Evolutionary conservation across 352 stramenopile genomes (phyloP).

Genomic region (Phytophthora capsici): DNA sequence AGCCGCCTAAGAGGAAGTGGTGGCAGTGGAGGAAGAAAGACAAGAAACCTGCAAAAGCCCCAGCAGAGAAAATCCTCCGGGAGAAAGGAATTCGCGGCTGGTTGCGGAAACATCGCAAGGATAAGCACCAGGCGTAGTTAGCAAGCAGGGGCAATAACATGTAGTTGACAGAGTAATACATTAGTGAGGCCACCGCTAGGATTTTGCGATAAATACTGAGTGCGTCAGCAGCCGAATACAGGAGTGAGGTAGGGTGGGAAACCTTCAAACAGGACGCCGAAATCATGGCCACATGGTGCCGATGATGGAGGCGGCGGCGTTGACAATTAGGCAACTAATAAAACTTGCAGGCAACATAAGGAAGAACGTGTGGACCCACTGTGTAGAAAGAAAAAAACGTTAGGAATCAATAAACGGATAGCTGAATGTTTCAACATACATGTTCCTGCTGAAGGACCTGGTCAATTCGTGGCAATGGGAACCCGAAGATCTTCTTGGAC

Average conservation of each 20-base stretch:
- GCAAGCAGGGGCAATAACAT: slow-evolving; percentile 6
- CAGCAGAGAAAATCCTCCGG: slow-evolving; percentile 18
- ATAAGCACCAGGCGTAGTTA: slow-evolving; percentile 28
- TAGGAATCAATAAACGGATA: not conserved
- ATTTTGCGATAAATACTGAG: slow-evolving; percentile 38
- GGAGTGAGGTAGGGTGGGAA: slow-evolving; percentile 7
- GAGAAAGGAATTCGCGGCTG: slow-evolving; percentile 29
- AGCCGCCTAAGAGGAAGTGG: slow-evolving; percentile 25
- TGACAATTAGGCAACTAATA: slow-evolving; percentile 83
- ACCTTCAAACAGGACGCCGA: slow-evolving; percentile 13
- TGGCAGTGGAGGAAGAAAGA: slow-evolving; percentile 31
- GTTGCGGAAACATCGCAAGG: slow-evolving; percentile 31
- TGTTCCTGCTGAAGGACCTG: slow-evolving; percentile 82
- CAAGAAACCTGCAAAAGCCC: slow-evolving; percentile 15
- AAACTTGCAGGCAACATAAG: slow-evolving; percentile 83
- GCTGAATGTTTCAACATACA: slow-evolving; percentile 37
- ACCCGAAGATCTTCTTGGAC: slow-evolving; percentile 73
- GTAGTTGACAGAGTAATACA: slow-evolving; percentile 43
- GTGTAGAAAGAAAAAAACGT: slow-evolving; percentile 13
- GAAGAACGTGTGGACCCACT: slow-evolving; percentile 84
- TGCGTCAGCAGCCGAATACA: slow-evolving; percentile 13
- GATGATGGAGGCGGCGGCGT: slow-evolving; percentile 74
- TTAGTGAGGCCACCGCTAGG: slow-evolving; percentile 26
- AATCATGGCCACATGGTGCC: slow-evolving; percentile 77
- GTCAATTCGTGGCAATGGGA: slow-evolving; percentile 59